Evolutionary conservation across 148 eudicot species (phyloP), one percentile per base, ranked within the genome.

Genomic region (Limonium bicolor): DNA sequence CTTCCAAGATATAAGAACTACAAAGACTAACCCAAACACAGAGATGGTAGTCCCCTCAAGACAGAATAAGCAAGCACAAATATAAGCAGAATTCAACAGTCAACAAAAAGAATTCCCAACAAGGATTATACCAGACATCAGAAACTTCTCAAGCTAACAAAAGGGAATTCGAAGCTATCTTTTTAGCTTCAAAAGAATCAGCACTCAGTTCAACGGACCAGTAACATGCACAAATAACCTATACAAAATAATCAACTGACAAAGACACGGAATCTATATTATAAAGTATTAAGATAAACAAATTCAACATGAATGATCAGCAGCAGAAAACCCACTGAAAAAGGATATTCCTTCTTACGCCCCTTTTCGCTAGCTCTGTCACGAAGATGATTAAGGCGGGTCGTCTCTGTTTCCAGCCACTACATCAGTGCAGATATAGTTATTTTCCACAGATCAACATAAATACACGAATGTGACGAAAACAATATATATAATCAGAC

Each of bases 281-380:
- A 13, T 6, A 43, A 6, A 13, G 16, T 13, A 13, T 10, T 23
- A 43, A 13, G 14, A n/a, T 2, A 43, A 29, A 7, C 27, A 43
- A n/a, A n/a, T n/a, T n/a, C n/a, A 25, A 26, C 48, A 24, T 24
- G 30, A 43, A 6, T 19, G 2, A 22, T 21, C 18, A 23, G 28
- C n/a, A 41, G 22, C 16, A n/a, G 6, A 12, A 19, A 41, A 40
- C 27, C 26, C 25, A 3, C 8, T 36, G 40, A 47, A 19, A 73
- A 85, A 85, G 95, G 99, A 90, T 90, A 90, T 90, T 81, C 87
- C 36, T 85, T 90, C 45, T 69, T 86, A 28, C 77, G 93, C 41
- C 99, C 99, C 48, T 51, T 41, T 43, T 90, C 99, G 54, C 99
- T 90, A 22, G 99, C 99, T 35, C 95, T 75, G 67, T 90, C 99